These are phyloP conservation scores for Alopecurus myosuroides DNA, from an alignment of 176 grass and related monocot species.

Conservation along the genomic window DNA sequence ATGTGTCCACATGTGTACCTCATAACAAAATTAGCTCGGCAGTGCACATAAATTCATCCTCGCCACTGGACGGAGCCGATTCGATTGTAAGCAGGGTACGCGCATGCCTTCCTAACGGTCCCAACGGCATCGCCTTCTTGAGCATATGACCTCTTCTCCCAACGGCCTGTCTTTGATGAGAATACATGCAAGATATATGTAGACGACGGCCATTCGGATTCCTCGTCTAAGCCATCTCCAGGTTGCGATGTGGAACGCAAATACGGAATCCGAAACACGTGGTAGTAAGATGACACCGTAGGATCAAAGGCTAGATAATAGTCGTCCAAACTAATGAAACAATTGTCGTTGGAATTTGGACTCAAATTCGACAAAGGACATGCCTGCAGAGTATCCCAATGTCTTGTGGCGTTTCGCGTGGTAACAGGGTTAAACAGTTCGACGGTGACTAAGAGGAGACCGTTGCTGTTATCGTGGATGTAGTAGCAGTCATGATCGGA, in stretches of 20 bases:
- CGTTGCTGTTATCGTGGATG: not conserved
- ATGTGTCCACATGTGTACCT: not conserved
- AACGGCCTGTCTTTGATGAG: not conserved
- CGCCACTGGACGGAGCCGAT: not conserved
- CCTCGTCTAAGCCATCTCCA: not conserved
- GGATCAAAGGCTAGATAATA: not conserved
- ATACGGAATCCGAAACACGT: not conserved
- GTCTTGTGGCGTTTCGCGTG: not conserved
- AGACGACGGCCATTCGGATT: not conserved
- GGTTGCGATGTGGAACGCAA: not conserved
- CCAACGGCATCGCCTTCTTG: not conserved
- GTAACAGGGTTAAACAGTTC: not conserved
- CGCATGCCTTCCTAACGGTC: not conserved
- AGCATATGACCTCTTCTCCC: not conserved
- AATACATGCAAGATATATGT: not conserved
- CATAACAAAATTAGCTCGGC: not conserved
- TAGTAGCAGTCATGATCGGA: not conserved
- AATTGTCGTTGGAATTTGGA: too few relatives aligned
- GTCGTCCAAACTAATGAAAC: too few relatives aligned
- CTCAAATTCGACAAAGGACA: too few relatives aligned
- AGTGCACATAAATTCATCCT: not conserved
- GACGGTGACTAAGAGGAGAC: not conserved
- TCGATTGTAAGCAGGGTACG: too few relatives aligned
- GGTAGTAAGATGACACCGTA: not conserved
- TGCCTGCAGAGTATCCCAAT: not conserved